Evolutionary conservation across 108 stramenopile genomes (phyloP), one percentile per base, ranked within the genome.

Genomic region (Nannochloropsis oceanica): DNA sequence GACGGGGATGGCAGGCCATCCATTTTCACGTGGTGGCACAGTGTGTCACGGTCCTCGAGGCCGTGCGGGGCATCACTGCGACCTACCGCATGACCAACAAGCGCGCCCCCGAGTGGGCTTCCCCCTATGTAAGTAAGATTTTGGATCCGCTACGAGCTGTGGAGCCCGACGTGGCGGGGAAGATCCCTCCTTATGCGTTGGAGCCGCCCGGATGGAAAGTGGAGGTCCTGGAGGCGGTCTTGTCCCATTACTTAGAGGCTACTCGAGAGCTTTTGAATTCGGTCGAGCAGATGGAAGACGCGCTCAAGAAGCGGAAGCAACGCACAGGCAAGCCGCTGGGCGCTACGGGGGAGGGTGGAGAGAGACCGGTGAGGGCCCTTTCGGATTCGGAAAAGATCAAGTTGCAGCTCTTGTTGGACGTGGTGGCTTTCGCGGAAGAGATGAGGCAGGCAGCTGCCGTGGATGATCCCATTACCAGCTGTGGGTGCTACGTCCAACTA

Each of bases 11-110:
- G 59, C 59, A 73, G 59, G 59, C 22, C 22, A 73, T 73, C 59
- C 18, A 1, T 73, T 5, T n/a, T n/a, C 59, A 73, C 59, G 59
- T 73, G 18, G 59, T 73, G 18, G 59, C 22, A 73, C 59, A 73
- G 5, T 73, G 59, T 14, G 44, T 82, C 8, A 11, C 25, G 44
- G 18, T 10, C 0, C 27, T 13, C 25, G 27, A 88, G 84, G 84
- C 89, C 8, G 87, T 89, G 18, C 42, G 73, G 34, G 88, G 85
- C 43, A 81, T 89, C 42, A 87, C 89, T 11, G 89, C 85, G 12
- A 88, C 85, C 11, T 89, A 86, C 43, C 88, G 87, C 43, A 88
- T 89, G 87, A 89, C 87, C 8, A 88, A 88, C 87, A 88, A 89
- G 43, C 87, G 87, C 42, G 83, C 89, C 11, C 89, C 89, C 13